Base-by-base conservation (phyloP, 1,284 basidiomycete species). In the Puccinia brachypodii region DNA sequence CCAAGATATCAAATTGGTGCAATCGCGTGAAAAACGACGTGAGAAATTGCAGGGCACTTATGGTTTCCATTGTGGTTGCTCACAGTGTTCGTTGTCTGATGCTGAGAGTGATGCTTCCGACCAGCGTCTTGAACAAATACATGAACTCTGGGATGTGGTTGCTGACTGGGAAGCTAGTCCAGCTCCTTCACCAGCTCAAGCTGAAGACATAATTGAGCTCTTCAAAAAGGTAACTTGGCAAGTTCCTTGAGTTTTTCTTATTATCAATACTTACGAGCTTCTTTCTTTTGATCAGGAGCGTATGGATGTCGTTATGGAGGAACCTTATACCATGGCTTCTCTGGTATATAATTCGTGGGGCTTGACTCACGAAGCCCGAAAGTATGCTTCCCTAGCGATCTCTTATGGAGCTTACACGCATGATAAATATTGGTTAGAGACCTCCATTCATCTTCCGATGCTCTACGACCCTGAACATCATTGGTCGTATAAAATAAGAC, bases 31-130 rank as follows among this genome's bases (percentile, higher is more conserved):
- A 69, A 42, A 53, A 16, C 60, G 76, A 56, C 40, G 50, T 13
- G 13, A 50, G 25, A 13, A 22, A 16, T 64, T 78, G 22, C 42
- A 56, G 2, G 25, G n/a, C 11, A n/a, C 33, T n/a, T 78, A 78
- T 33, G 76, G 76, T 0, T 78, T 78, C 33, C 44, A 78, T n/a
- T 78, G 76, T 69, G 64, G 62, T 53, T 78, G 76, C 47, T 78
- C 76, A 16, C 76, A 78, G 25, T 78, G 76, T 25, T 64, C 58
- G 16, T 69, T 78, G 47, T 36, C 62, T 19, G 38, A 62, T 38
- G 33, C 40, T 19, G 76, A 69, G 44, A 64, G 58, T 31, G 33
- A 40, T 2, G 64, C 47, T 25, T 78, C 76, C 8, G 76, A 78
- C 38, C 22, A 8, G 31, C 76, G 76, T 11, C 44, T 78, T 56